Base-by-base conservation (phyloP, 352 stramenopile genomes). In the Globisporangium apiculatum region DNA sequence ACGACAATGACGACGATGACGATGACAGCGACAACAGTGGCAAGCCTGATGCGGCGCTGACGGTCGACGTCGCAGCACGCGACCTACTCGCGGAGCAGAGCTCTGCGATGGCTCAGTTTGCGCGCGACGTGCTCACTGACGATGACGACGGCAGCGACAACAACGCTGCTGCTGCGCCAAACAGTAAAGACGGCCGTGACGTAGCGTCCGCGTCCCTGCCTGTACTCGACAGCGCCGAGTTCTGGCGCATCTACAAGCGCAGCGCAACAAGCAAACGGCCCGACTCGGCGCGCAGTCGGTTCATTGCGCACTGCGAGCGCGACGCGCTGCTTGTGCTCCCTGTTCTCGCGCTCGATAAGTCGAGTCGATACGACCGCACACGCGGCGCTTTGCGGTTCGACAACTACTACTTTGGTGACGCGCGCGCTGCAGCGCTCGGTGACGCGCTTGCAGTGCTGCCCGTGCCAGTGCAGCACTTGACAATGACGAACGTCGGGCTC, bases 351-450 rank as follows among this genome's bases (percentile, higher is more conserved):
- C 59, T 91, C 3, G 82, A 77, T 46, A 62, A 69, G 24, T 48
- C 71, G 7, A 70, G 57, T 1, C 68, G 77, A 6, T 87, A 87
- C 41, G 72, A 88, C 36, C 51, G 46, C 35, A 56, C 57, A 15
- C 69, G 57, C 0, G 76, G 79, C 41, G 53, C 67, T 6, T 69
- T 91, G 11, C 60, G 69, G 0, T 91, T 82, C 46, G 73, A 83
- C 62, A 88, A 91, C 57, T 91, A 89, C 57, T 91, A 83, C 60
- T 83, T 91, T 53, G 78, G 81, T 7, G 78, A 89, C 55, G 72
- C 83, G 48, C 74, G 78, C 1, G 78, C 81, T 1, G 73, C 87
- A 37, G 78, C 81, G 0, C 66, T 91, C 36, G 81, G 81, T 1
- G 64, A 79, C 35, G 75, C 81, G 6, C 65, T 91, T 9, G 68